These are phyloP conservation scores for Dictyostelium firmibasis DNA, from an alignment of 78 protist genomes.

Conservation along the genomic window DNA sequence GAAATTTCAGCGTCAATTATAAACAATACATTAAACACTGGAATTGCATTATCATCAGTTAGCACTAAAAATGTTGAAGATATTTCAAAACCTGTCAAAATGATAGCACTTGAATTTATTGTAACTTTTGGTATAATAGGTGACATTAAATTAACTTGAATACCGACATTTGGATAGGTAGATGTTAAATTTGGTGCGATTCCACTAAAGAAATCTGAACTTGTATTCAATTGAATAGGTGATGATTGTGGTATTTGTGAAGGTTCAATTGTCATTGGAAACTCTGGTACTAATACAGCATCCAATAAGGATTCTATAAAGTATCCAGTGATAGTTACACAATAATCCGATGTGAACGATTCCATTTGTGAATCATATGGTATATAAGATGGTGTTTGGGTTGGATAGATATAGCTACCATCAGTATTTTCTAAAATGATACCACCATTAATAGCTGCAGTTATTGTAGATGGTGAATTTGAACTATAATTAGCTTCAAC, in stretches of 20 bases:
- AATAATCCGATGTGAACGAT: not conserved
- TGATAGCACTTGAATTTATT: slow-evolving; percentile 2
- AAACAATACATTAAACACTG: not conserved
- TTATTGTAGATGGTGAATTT: not conserved
- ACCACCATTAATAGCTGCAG: slow-evolving; percentile 2
- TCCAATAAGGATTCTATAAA: slow-evolving; percentile 1
- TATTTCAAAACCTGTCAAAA: not conserved
- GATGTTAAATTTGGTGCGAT: not conserved
- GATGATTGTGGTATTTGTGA: not conserved
- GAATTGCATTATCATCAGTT: not conserved
- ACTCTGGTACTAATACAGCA: not conserved
- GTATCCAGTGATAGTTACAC: not conserved
- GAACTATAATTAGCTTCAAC: not conserved
- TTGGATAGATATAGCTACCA: slow-evolving; percentile 7
- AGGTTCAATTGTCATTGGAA: slow-evolving; percentile 2
- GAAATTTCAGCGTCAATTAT: not conserved
- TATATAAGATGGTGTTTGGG: not conserved
- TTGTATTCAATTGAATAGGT: slow-evolving; percentile 21
- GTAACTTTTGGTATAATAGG: not conserved
- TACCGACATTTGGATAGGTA: not conserved
- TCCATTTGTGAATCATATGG: slow-evolving; percentile 2
- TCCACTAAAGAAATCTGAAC: not conserved
- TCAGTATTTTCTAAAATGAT: not conserved
- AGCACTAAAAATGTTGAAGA: not conserved
- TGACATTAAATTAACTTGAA: slow-evolving; percentile 4